Conservation (phyloP, 2,329 filamentous ascomycete genomes). For the Aspergillus hiratsukae region DNA sequence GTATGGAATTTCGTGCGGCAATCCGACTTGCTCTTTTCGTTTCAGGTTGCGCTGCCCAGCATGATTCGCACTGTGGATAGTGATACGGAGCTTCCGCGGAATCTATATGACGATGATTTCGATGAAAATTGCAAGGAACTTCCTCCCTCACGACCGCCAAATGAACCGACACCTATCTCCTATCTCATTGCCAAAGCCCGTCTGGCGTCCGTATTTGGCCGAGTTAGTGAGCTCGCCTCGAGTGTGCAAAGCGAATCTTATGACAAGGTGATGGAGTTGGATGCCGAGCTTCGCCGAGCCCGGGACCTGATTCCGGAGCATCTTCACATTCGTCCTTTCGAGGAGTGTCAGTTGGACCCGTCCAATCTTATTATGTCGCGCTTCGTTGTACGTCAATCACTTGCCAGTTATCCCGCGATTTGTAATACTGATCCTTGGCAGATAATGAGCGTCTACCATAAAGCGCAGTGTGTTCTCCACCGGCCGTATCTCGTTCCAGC, state of each 20-base stretch:
- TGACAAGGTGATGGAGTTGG: slow-evolving; percentile 58
- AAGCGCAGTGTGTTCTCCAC: slow-evolving; percentile 84
- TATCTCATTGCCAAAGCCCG: slow-evolving; percentile 46
- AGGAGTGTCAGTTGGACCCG: slow-evolving; percentile 68
- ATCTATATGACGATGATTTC: slow-evolving; percentile 64
- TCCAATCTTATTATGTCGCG: slow-evolving; percentile 69
- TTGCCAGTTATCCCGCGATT: background rate
- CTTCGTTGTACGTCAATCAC: slow-evolving; percentile 52
- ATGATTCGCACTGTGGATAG: slow-evolving; percentile 62
- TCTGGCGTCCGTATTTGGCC: slow-evolving; percentile 40
- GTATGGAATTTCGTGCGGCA: slow-evolving; percentile 51
- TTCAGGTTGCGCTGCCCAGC: slow-evolving; percentile 63
- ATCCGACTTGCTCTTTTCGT: slow-evolving; percentile 61
- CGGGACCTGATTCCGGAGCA: slow-evolving; percentile 71
- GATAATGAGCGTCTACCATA: slow-evolving; percentile 79
- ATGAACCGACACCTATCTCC: slow-evolving; percentile 55
- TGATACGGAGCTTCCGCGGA: slow-evolving; percentile 58
- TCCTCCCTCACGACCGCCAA: slow-evolving; percentile 53
- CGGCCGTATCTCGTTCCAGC: slow-evolving; percentile 79
- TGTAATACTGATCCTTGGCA: slow-evolving; percentile 15
- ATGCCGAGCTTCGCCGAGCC: slow-evolving; percentile 53
- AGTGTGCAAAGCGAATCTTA: slow-evolving; percentile 47
- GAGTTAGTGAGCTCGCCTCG: slow-evolving; percentile 41
- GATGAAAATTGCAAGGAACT: slow-evolving; percentile 51
- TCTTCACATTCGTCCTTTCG: slow-evolving; percentile 68